These are phyloP conservation scores for Camelina sativa DNA, from an alignment of 345 rosid genomes.

Conservation along the genomic window DNA sequence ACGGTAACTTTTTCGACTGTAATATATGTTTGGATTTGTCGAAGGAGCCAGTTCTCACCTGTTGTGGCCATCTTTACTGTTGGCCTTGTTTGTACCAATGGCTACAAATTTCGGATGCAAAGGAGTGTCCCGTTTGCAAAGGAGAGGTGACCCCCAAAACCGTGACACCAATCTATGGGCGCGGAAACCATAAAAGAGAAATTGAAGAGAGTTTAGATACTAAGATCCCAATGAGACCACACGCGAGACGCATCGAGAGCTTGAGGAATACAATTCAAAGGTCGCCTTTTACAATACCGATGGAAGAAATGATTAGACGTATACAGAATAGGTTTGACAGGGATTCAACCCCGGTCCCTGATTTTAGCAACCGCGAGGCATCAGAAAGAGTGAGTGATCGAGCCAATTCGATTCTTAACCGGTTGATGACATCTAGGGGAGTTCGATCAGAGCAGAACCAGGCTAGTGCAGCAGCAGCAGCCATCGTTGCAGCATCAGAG, in stretches of 20 bases:
- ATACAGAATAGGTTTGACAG: slow-evolving; percentile 74
- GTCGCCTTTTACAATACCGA: slow-evolving; percentile 61
- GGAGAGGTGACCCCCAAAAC: slow-evolving; percentile 82
- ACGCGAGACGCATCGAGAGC: slow-evolving; percentile 81
- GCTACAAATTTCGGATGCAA: slow-evolving; percentile 78
- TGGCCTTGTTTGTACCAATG: slow-evolving; percentile 91
- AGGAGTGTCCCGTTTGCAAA: slow-evolving; percentile 97
- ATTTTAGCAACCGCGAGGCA: slow-evolving; percentile 56
- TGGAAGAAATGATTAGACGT: slow-evolving; percentile 86
- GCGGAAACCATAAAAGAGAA: slow-evolving; percentile 60
- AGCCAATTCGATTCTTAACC: slow-evolving; percentile 55
- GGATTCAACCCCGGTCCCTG: slow-evolving; percentile 55
- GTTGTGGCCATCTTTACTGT: slow-evolving; percentile 95
- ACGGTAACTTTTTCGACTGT: slow-evolving; percentile 82
- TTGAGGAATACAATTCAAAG: slow-evolving; percentile 82
- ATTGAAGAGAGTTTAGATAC: slow-evolving; percentile 62
- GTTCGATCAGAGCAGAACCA: slow-evolving; percentile 72
- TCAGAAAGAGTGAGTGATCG: slow-evolving; percentile 52
- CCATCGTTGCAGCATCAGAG: slow-evolving; percentile 50
- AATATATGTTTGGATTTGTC: slow-evolving; percentile 86
- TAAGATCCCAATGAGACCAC: slow-evolving; percentile 83
- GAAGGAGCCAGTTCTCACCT: slow-evolving; percentile 86
- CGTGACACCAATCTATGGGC: slow-evolving; percentile 87
- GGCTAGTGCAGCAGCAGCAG: slow-evolving; percentile 47
- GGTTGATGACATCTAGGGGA: slow-evolving; percentile 74